phyloP scores from a whole-genome alignment of 179 eudicot genomes.

The Corrigiola litoralis region DNA sequence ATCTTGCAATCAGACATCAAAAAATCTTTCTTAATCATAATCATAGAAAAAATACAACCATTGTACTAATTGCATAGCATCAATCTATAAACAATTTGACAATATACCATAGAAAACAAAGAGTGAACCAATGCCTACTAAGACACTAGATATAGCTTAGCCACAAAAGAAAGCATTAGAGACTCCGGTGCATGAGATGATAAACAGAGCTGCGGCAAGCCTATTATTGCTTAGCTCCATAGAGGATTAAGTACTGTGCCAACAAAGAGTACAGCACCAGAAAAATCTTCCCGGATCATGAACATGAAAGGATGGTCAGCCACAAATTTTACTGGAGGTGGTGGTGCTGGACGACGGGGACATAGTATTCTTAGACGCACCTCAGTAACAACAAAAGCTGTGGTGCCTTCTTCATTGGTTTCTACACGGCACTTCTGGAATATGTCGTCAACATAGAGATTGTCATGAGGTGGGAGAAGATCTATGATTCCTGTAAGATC shows the following conservation, averaged over 20 bases:
- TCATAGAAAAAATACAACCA: too few relatives aligned
- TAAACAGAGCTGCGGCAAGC: too few relatives aligned
- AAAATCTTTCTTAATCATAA: too few relatives aligned
- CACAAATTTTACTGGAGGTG: not conserved
- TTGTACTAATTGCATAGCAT: too few relatives aligned
- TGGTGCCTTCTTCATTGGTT: not conserved
- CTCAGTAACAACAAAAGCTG: not conserved
- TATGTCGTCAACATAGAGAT: not conserved
- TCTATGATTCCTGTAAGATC: not conserved
- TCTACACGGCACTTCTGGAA: not conserved
- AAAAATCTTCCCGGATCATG: not conserved
- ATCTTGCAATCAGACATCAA: too few relatives aligned
- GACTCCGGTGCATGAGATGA: too few relatives aligned
- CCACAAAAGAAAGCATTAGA: too few relatives aligned
- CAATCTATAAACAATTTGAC: too few relatives aligned
- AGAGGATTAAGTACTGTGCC: not conserved
- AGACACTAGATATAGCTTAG: too few relatives aligned
- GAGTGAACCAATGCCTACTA: too few relatives aligned
- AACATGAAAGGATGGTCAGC: not conserved
- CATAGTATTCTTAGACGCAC: not conserved
- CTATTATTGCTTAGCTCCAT: not conserved
- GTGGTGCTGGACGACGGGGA: not conserved
- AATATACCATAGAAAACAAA: too few relatives aligned
- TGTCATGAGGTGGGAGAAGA: not conserved
- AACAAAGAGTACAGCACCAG: not conserved